Evolutionary conservation across 208 protist species (phyloP).

Genomic region (Crithidia sp.): DNA sequence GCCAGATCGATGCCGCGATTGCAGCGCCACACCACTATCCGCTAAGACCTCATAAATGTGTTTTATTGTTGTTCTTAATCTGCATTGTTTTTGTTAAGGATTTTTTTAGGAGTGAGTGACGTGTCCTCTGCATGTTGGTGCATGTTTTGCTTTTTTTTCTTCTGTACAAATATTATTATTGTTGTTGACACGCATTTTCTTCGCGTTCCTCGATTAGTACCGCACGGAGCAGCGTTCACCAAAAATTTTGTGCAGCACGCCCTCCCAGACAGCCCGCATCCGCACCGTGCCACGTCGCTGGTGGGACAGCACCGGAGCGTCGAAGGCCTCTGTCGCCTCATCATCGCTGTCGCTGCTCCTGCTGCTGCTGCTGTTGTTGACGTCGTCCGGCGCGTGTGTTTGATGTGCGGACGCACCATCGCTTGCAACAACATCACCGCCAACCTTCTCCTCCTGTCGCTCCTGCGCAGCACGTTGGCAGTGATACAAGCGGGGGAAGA

Average conservation of each 20-base stretch:
- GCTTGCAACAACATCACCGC: background rate
- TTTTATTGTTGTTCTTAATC: no score
- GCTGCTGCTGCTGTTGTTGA: background rate
- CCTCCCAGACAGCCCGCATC: conserved; percentile 1
- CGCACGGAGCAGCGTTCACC: background rate
- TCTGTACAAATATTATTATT: background rate
- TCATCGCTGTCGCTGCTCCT: background rate
- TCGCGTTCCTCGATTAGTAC: background rate
- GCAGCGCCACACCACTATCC: no score
- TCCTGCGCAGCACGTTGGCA: background rate
- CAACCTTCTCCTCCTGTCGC: background rate
- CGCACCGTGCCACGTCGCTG: background rate
- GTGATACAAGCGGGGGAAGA: conserved; percentile 5
- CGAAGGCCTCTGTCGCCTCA: background rate
- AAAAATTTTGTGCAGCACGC: background rate
- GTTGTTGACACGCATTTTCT: background rate
- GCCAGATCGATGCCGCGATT: no score
- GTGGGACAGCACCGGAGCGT: background rate
- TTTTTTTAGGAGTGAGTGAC: no score
- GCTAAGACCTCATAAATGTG: no score
- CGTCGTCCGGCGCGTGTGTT: no score
- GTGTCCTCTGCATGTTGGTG: no score
- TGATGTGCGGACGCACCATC: no score
- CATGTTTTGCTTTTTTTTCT: background rate
- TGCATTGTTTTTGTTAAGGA: no score